Evolutionary conservation across 305 asterid genomes (phyloP).

Genomic region (Salvia sclarea): DNA sequence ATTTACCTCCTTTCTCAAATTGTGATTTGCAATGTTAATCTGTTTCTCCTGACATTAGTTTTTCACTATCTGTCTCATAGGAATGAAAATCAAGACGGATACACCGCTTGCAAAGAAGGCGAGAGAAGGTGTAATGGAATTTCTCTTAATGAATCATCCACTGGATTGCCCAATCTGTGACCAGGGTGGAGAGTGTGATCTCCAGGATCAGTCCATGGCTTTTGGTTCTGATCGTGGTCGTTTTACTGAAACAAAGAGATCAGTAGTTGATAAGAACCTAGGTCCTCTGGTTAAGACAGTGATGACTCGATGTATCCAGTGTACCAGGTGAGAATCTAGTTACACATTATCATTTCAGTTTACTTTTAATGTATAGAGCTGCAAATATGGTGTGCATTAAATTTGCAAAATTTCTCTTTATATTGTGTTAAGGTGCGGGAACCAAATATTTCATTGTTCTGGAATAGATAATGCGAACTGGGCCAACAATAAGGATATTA

Average conservation of each 20-base stretch:
- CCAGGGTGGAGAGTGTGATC: conserved; percentile 99
- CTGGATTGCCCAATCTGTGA: conserved; percentile 90
- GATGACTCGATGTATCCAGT: conserved; percentile 98
- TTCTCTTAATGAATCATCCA: conserved; percentile 91
- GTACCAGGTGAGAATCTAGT: conserved; percentile 66
- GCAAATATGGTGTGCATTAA: background rate
- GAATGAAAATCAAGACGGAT: conserved; percentile 96
- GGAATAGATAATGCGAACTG: conserved; percentile 12
- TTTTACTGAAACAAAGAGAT: conserved; percentile 90
- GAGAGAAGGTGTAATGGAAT: conserved; percentile 97
- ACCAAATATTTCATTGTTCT: background rate
- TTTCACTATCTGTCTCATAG: conserved; percentile 37
- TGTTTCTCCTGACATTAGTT: conserved; percentile 2
- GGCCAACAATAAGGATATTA: background rate
- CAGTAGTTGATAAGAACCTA: conserved; percentile 97
- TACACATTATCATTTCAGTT: conserved; percentile 1
- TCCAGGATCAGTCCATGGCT: conserved; percentile 98
- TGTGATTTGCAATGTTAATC: background rate
- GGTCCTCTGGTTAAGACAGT: conserved; percentile 98
- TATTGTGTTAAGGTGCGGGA: conserved; percentile 8
- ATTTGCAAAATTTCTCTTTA: conserved; percentile 8
- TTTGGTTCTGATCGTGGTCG: conserved; percentile 98
- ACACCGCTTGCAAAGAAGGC: conserved; percentile 97
- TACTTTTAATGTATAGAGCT: conserved; percentile 15
- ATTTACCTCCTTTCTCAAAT: conserved; percentile 2